These are phyloP conservation scores for Boletus vermiculosoides DNA, from an alignment of 768 basidiomycete genomes.

Conservation along the genomic window DNA sequence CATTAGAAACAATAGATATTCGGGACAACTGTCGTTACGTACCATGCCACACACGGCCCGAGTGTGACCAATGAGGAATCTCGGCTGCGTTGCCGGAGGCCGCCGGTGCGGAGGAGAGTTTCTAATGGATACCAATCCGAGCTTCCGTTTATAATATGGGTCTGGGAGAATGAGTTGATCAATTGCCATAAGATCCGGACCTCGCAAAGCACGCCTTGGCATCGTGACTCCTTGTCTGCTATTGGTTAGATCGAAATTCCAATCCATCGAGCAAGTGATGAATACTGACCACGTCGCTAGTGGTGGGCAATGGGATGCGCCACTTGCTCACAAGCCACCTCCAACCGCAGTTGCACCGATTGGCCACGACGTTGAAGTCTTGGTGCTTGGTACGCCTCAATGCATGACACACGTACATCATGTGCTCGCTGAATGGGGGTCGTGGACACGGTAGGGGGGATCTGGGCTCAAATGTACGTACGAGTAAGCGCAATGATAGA, in stretches of 20 bases:
- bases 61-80: neutral
- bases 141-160: neutral
- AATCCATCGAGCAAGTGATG: neutral
- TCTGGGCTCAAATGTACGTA: constrained; percentile 20
- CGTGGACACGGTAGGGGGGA: neutral
- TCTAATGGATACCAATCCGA: neutral
- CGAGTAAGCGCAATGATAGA: neutral
- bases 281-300: neutral
- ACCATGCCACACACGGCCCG: neutral
- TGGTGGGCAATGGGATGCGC: neutral
- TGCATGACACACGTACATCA: constrained; percentile 8
- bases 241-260: neutral
- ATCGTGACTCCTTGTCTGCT: neutral
- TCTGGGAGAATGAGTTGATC: constrained; percentile 1
- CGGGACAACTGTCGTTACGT: neutral
- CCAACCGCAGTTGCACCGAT: neutral
- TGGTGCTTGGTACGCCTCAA: constrained; percentile 1
- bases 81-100: constrained; percentile 3
- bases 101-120: neutral
- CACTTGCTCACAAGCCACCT: neutral
- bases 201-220: neutral
- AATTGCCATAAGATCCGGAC: constrained; percentile 2
- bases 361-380: neutral
- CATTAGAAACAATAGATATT: neutral
- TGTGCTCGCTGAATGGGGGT: constrained; percentile 1